Base-by-base conservation (phyloP, 2,329 filamentous ascomycete genomes). In the Pseudogymnoascus sp. region DNA sequence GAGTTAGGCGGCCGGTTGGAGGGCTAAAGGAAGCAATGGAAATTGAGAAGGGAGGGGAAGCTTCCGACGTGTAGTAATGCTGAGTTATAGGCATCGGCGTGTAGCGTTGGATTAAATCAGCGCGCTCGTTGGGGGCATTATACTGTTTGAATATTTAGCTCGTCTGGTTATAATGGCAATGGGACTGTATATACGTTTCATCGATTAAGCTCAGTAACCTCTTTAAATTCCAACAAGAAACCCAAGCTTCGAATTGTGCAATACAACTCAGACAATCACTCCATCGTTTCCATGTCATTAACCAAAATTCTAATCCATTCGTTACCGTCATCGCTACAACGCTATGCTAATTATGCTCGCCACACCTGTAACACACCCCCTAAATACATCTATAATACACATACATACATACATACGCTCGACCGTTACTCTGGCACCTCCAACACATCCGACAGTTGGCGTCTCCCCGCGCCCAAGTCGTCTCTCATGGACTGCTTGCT, bases 1-100 rank as follows among this genome's bases (percentile, higher is more conserved):
- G 70, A n/a, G 60, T 62, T n/a, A 29, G 70, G 19, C 70, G 67
- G 62, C 35, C 61, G 8, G 33, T 39, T 21, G 23, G 16, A 21
- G 35, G 35, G n/a, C 49, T 62, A 5, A 33, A 21, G 61, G 61
- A 62, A 26, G 61, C 61, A 6, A 59, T 59, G 39, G 41, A 33
- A 16, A 62, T 59, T 60, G 45, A 62, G 19, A 26, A 35, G 16
- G 49, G 26, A 4, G 45, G 16, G 2, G 61, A 62, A 35, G 33
- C 8, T 33, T 55, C 49, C n/a, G 16, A 21, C 29, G 49, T 55
- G 49, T 55, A 55, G 45, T 52, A 11, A 52, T 49, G 23, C 19
- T 41, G 39, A 19, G 39, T 41, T 41, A 41, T 41, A 29, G 43
- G 14, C 26, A 31, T 16, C 10, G 26, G 49, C n/a, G 29, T 8